phyloP scores from a whole-genome alignment of 139 green algal species.

The Tetraselmis chui region DNA sequence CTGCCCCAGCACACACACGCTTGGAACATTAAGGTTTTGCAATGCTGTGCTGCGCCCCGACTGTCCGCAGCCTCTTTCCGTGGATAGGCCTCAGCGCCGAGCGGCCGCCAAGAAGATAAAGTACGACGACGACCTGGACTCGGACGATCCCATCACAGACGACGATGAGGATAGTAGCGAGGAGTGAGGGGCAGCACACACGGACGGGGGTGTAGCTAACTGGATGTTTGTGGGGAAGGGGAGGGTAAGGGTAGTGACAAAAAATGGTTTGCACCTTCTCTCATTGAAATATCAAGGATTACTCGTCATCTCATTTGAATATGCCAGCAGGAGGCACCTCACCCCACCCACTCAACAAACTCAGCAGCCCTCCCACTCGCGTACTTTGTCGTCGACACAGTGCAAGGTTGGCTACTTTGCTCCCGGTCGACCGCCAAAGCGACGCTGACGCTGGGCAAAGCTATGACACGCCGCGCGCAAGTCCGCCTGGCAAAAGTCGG shows the following conservation, averaged over 20 bases:
- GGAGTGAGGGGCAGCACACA: not conserved
- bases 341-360: too few relatives aligned
- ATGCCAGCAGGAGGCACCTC: not conserved
- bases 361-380: too few relatives aligned
- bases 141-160: not conserved
- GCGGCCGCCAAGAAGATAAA: not conserved
- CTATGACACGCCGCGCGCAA: conserved; percentile 32
- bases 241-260: too few relatives aligned
- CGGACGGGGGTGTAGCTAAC: too few relatives aligned
- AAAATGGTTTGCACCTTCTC: too few relatives aligned
- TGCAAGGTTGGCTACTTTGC: not conserved
- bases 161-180: not conserved
- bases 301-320: too few relatives aligned
- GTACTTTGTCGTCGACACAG: too few relatives aligned
- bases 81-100: not conserved
- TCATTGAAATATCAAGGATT: too few relatives aligned
- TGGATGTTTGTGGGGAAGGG: too few relatives aligned
- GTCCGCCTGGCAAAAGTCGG: conserved; percentile 48
- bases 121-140: not conserved
- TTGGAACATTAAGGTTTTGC: too few relatives aligned
- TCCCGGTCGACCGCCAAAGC: conserved; percentile 35
- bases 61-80: not conserved
- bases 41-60: too few relatives aligned
- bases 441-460: conserved; percentile 35
- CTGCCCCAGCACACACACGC: too few relatives aligned